Percentiles rank a stretch among this genome's conserved stretches.
These are phyloP conservation scores for Laburnicola sp. DNA, from an alignment of 2,329 filamentous ascomycete genomes.

Conservation along the genomic window DNA sequence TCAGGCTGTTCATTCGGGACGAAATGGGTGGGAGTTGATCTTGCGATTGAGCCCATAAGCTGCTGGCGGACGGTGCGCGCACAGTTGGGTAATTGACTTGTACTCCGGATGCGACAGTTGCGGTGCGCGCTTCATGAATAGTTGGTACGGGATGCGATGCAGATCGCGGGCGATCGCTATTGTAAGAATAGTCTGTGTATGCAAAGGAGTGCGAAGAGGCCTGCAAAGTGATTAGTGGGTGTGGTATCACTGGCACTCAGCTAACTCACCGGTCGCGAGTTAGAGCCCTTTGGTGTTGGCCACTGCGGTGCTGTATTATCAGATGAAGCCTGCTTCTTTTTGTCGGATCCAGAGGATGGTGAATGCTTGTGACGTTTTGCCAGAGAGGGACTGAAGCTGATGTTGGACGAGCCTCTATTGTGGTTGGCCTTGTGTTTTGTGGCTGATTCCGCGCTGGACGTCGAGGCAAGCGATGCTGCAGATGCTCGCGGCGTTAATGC, in stretches of 20 bases:
- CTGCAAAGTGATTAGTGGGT: too few relatives aligned
- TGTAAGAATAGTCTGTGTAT: slow-evolving; percentile 41
- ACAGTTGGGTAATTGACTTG: slow-evolving; percentile 43
- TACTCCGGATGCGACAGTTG: slow-evolving; percentile 39
- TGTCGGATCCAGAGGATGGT: slow-evolving; percentile 33
- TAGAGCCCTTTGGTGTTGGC: slow-evolving; percentile 35
- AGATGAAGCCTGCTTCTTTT: slow-evolving; percentile 39
- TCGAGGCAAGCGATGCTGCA: slow-evolving; percentile 43
- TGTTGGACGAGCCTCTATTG: slow-evolving; percentile 34
- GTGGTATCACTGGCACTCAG: too few relatives aligned
- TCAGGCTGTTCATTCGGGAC: slow-evolving; percentile 48
- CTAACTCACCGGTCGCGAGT: too few relatives aligned
- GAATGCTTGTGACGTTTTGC: slow-evolving; percentile 29
- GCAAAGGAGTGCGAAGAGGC: slow-evolving; percentile 43
- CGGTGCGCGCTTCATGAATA: slow-evolving; percentile 42
- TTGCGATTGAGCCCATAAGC: slow-evolving; percentile 41
- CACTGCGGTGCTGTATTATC: slow-evolving; percentile 34
- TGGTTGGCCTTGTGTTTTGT: slow-evolving; percentile 22
- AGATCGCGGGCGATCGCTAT: slow-evolving; percentile 37
- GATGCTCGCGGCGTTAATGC: slow-evolving; percentile 43
- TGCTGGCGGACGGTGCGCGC: slow-evolving; percentile 41
- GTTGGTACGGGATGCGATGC: slow-evolving; percentile 34
- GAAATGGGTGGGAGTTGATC: slow-evolving; percentile 35
- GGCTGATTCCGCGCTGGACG: slow-evolving; percentile 28
- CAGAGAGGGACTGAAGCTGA: slow-evolving; percentile 31